Percentiles rank a stretch among this genome's conserved stretches.
phyloP scores from a whole-genome alignment of 2,329 filamentous ascomycete genomes.

The Harringtonia aguacate region DNA sequence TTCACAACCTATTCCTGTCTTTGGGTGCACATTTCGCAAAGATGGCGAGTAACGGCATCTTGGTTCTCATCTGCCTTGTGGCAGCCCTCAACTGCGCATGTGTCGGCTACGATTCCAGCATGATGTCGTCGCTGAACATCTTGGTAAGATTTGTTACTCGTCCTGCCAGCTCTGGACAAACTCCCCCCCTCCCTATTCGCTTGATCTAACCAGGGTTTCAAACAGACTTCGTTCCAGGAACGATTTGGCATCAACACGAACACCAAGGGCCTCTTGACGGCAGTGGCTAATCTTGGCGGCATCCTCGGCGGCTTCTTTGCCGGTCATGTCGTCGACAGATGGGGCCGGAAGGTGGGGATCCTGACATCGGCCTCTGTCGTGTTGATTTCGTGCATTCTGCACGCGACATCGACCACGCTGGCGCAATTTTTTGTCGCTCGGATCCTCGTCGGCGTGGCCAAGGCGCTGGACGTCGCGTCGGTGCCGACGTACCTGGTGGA shows the following conservation, averaged over 20 bases:
- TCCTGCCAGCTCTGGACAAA: neutral
- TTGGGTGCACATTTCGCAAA: too few relatives aligned
- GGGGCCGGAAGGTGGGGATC: constrained; percentile 16
- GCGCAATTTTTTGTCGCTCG: constrained; percentile 15
- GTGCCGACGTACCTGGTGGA: constrained; percentile 17
- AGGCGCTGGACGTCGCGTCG: constrained; percentile 17
- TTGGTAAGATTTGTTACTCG: neutral
- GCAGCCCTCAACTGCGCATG: constrained; percentile 3
- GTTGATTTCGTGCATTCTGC: constrained; percentile 9
- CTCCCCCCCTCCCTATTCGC: too few relatives aligned
- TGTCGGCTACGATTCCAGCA: constrained; percentile 4
- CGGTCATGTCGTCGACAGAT: constrained; percentile 12
- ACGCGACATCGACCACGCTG: constrained; percentile 13
- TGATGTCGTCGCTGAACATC: constrained; percentile 6
- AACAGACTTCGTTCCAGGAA: neutral
- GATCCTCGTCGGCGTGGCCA: constrained; percentile 15
- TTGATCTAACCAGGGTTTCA: neutral
- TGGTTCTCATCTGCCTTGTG: constrained; percentile 3
- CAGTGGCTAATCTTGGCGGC: constrained; percentile 12
- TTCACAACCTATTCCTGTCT: too few relatives aligned
- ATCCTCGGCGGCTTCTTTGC: constrained; percentile 15
- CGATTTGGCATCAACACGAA: constrained; percentile 2
- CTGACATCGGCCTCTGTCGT: constrained; percentile 12
- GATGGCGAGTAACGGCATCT: too few relatives aligned
- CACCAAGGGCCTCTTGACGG: constrained; percentile 3